phyloP scores from a whole-genome alignment of 305 asterid species.

The Plantago coronopus region DNA sequence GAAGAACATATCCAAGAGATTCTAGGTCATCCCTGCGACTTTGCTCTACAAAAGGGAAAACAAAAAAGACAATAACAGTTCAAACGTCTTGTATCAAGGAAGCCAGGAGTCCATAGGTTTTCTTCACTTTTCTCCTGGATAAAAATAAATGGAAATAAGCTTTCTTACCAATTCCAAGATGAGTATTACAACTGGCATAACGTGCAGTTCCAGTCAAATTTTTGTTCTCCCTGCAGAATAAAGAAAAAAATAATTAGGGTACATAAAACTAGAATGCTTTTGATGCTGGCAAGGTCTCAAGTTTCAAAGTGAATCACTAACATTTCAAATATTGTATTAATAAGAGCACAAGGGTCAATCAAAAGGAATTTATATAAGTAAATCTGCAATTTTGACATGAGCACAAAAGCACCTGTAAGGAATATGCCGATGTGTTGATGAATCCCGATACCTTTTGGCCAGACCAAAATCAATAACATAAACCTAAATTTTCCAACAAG shows the following conservation, averaged over 20 bases:
- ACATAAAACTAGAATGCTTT: slow-evolving; percentile 16
- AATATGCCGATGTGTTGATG: slow-evolving; percentile 74
- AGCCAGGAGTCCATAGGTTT: slow-evolving; percentile 11
- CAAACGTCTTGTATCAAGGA: slow-evolving; percentile 16
- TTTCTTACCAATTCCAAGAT: slow-evolving; percentile 87
- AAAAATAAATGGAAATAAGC: slow-evolving; percentile 10
- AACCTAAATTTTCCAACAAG: slow-evolving; percentile 44
- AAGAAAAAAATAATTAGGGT: slow-evolving; percentile 20
- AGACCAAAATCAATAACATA: slow-evolving; percentile 94
- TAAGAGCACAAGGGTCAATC: slow-evolving; percentile 10
- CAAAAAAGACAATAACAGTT: slow-evolving; percentile 15
- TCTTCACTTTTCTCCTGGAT: slow-evolving; percentile 16
- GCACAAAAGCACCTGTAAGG: slow-evolving; percentile 69
- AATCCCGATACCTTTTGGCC: slow-evolving; percentile 90
- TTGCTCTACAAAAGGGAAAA: slow-evolving; percentile 57
- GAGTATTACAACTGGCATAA: slow-evolving; percentile 97
- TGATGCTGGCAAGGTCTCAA: background rate
- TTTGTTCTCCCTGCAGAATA: slow-evolving; percentile 65
- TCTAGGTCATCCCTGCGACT: slow-evolving; percentile 94
- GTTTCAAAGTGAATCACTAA: background rate
- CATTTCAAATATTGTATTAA: background rate
- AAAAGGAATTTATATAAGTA: slow-evolving; percentile 11
- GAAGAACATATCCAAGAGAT: slow-evolving; percentile 91
- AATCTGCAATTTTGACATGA: slow-evolving; percentile 16
- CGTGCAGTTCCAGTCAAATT: slow-evolving; percentile 98